Base-by-base conservation (phyloP, 1,284 basidiomycete species). In the Xerocomus amazonicus region DNA sequence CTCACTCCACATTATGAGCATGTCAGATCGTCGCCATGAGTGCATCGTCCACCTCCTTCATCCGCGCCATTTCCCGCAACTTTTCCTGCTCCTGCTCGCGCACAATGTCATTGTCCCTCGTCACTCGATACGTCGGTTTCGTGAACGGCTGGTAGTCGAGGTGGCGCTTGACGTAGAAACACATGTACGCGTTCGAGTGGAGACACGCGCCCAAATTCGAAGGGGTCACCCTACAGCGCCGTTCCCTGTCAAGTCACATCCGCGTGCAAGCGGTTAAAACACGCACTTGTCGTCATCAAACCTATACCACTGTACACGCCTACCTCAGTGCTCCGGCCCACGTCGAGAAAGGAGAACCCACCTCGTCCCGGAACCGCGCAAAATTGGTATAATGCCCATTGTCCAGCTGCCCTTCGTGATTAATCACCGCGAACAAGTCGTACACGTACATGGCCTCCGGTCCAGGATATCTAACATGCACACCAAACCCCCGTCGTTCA, bases 361-460 rank as follows among this genome's bases (percentile, higher is more conserved):
- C 88, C 76, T 88, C 82, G 56, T 90, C 82, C 51, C 83, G 76
- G 58, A 81, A 88, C 28, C 87, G 79, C 23, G 87, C 84, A 63
- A 79, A 93, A 66, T 87, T 91, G 27, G 87, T 92, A 68, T 97
- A 97, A 65, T 97, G 95, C 0, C 95, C 95, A 52, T 93, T 97
- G 68, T 95, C 88, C 61, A 98, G 84, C 66, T 90, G 87, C 9
- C 95, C 95, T 65, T 97, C 92, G 68, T 97, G 95, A 55, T 93
- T 94, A 52, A 97, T 87, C 31, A 97, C 92, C 8, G 92, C 89
- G 61, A 96, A 94, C 2, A 97, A 79, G 62, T 97, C 91, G 66
- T 97, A 97, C 48, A 90, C 84, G 68, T 92, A 97, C 69, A 92
- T 77, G 12, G 78, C 75, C 34, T 80, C 74, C 2, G 87, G 84